phyloP scores from a whole-genome alignment of 139 green algal species.

The Micractinium conductrix region DNA sequence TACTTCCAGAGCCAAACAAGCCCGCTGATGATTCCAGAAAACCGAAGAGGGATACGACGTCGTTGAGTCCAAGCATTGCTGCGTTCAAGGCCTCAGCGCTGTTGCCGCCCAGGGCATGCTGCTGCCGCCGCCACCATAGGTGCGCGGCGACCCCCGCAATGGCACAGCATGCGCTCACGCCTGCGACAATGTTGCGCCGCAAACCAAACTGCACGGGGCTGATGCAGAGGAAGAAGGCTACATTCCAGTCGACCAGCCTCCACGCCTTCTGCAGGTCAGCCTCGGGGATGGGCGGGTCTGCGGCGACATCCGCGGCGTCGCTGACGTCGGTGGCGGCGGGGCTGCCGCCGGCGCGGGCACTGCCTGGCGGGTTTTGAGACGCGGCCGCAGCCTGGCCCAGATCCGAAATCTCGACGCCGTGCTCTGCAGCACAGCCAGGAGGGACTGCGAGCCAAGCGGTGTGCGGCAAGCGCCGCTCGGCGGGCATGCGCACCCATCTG shows the following conservation, averaged over 20 bases:
- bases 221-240: background rate
- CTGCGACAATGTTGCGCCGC: background rate
- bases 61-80: background rate
- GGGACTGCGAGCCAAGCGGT: background rate
- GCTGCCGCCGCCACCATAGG: background rate
- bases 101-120: background rate
- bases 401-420: background rate
- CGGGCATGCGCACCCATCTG: background rate
- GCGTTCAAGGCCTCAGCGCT: background rate
- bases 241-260: background rate
- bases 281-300: background rate
- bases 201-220: background rate
- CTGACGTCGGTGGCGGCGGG: background rate
- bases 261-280: background rate
- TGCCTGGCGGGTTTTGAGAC: background rate
- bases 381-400: background rate
- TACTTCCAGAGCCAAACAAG: background rate
- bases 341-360: background rate
- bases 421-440: background rate
- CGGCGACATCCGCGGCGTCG: too few relatives aligned
- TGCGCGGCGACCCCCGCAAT: background rate
- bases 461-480: too few relatives aligned
- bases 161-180: background rate
- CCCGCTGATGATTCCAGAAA: background rate
- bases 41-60: background rate